Base-by-base conservation (phyloP, 331 rosid species). In the Saraca asoca region DNA sequence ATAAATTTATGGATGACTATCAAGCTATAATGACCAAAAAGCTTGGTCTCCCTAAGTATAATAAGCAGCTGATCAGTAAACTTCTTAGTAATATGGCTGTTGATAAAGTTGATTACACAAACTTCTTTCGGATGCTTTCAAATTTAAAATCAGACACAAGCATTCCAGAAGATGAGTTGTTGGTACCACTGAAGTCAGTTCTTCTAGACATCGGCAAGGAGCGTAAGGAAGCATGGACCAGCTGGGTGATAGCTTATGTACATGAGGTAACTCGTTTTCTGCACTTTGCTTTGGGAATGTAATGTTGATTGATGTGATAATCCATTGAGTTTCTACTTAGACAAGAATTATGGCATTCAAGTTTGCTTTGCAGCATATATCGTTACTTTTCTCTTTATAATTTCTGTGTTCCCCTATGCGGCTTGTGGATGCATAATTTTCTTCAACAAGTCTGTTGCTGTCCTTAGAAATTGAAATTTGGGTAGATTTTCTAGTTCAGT, bases 91-190 rank as follows among this genome's bases (percentile, higher is more conserved):
- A 94, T 74, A 83, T 94, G 99, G 96, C 99, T 48, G 87, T 94
- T 68, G 99, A 90, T 81, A 93, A 93, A 79, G 97, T 93, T 44
- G 98, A 93, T 83, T 87, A 93, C 76, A 93, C 98, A 68, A 90
- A 90, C 74, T 90, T 93, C 84, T 93, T 93, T 56, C 85, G 97
- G 33, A 73, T 66, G 9, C 90, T 90, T 49, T 86, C 98, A 67
- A 93, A 85, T 74, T 69, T 93, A 68, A 90, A 88, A 79, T 95
- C 95, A 60, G 91, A 90, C 76, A 77, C 83, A 45, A 90, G 81
- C 70, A 83, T 81, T 60, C 91, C 91, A 6, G 97, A 88, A 68
- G 92, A 79, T 45, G 91, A 86, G 74, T 76, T 94, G 81, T 70
- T 94, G 81, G 78, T 86, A 57, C 97, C 99, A 51, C 80, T 90